phyloP scores from a whole-genome alignment of 202 grass and related monocot genomes.

The Carex sylvatica region DNA sequence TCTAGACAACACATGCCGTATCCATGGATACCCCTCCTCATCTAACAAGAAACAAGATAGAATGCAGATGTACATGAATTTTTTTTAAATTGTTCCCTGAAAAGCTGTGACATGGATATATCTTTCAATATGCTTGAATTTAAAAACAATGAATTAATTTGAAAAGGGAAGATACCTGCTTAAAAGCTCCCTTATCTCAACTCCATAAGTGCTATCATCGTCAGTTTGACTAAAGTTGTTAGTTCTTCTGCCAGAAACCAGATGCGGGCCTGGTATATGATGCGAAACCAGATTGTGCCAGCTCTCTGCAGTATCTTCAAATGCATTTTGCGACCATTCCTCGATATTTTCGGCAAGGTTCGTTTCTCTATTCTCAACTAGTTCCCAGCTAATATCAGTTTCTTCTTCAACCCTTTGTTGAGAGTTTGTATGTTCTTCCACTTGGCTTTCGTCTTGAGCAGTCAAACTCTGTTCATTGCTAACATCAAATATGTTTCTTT shows the following conservation, averaged over 20 bases:
- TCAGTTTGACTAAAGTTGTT: conserved; percentile 54
- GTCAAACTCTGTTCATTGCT: conserved; percentile 8
- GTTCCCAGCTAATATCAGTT: conserved; percentile 28
- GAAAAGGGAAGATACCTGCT: conserved; percentile 49
- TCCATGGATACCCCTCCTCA: neutral
- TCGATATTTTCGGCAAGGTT: conserved; percentile 27
- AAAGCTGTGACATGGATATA: neutral
- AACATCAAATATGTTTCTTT: conserved; percentile 7
- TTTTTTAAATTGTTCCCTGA: neutral
- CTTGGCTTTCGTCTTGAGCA: conserved; percentile 25
- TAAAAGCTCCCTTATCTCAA: conserved; percentile 83
- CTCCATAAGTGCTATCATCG: conserved; percentile 58
- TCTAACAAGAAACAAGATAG: neutral
- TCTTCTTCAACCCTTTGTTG: conserved; percentile 35
- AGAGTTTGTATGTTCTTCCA: conserved; percentile 36
- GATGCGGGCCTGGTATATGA: conserved; percentile 19
- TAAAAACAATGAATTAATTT: conserved; percentile 1
- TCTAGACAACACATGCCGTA: neutral
- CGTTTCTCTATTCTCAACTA: conserved; percentile 40
- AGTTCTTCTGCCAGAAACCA: conserved; percentile 27
- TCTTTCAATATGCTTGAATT: neutral
- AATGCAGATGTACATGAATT: neutral
- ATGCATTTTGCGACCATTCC: conserved; percentile 56
- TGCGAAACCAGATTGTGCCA: conserved; percentile 38
- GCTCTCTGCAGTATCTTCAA: conserved; percentile 33